Evolutionary conservation across 2,329 filamentous ascomycete species (phyloP).

Genomic region (Chaetomiaceae sp.): DNA sequence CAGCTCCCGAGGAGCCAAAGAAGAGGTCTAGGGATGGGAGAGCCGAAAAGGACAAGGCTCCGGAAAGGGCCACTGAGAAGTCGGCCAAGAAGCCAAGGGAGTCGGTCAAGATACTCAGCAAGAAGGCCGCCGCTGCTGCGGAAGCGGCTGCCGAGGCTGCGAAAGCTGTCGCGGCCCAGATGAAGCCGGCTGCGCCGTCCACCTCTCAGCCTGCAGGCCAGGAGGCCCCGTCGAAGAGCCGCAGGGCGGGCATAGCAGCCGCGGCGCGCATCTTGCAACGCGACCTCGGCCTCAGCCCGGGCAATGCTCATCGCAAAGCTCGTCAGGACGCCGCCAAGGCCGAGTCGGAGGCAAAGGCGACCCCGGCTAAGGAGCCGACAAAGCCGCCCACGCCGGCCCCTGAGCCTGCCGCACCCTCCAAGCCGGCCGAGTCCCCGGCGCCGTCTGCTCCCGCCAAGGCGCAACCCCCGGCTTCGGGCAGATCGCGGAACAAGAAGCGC

Average conservation of each 20-base stretch:
- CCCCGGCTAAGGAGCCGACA: conserved; percentile 31
- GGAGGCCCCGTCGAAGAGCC: conserved; percentile 44
- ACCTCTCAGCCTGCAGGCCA: conserved; percentile 12
- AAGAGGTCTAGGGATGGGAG: conserved; percentile 60
- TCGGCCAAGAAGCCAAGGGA: conserved; percentile 51
- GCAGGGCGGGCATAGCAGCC: conserved; percentile 57
- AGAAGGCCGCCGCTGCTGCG: conserved; percentile 42
- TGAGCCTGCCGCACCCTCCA: conserved; percentile 8
- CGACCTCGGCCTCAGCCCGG: conserved; percentile 61
- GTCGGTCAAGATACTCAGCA: conserved; percentile 58
- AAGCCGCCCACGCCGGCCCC: conserved; percentile 19
- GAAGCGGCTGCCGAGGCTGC: conserved; percentile 47
- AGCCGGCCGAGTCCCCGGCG: conserved; percentile 8
- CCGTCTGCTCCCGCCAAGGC: conserved; percentile 11
- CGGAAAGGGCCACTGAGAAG: conserved; percentile 32
- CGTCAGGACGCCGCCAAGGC: conserved; percentile 56
- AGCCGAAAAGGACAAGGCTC: conserved; percentile 47
- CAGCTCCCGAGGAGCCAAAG: conserved; percentile 42
- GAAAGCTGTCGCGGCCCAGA: conserved; percentile 39
- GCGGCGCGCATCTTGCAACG: conserved; percentile 62
- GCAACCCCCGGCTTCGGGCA: conserved; percentile 18
- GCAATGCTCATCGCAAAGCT: conserved; percentile 57
- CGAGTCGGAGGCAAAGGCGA: conserved; percentile 43
- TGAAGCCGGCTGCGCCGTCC: conserved; percentile 31
- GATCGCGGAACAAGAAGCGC: conserved; percentile 23